These are phyloP conservation scores for Tulasnella sp. DNA, from an alignment of 768 basidiomycete species.

Conservation along the genomic window DNA sequence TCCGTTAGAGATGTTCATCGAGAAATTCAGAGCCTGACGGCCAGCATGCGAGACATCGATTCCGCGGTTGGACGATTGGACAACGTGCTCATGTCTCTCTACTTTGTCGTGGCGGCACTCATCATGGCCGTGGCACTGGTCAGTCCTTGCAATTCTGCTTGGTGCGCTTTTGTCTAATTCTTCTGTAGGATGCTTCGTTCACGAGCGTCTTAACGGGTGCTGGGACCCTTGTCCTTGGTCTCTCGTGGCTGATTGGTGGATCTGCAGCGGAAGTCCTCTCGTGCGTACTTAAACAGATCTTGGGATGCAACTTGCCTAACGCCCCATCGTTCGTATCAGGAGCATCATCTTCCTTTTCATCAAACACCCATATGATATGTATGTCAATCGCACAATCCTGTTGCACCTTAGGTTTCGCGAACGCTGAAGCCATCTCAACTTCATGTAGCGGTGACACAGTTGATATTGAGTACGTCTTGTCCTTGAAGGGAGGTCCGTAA, in stretches of 20 bases:
- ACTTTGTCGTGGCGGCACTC: slow-evolving; percentile 57
- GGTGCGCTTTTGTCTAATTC: neutral
- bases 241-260: slow-evolving; percentile 80
- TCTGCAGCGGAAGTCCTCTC: slow-evolving; percentile 20
- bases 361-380: slow-evolving; percentile 31
- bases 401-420: no score
- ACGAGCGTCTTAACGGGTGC: slow-evolving; percentile 67
- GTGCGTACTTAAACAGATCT: neutral
- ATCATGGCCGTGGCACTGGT: slow-evolving; percentile 77
- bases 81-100: slow-evolving; percentile 76
- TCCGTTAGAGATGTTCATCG: slow-evolving; percentile 72
- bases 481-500: neutral
- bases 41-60: slow-evolving; percentile 82
- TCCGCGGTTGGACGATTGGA: slow-evolving; percentile 80
- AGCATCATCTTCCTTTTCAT: slow-evolving; percentile 89
- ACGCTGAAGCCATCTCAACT: no score
- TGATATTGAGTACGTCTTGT: slow-evolving; percentile 29
- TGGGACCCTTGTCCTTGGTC: slow-evolving; percentile 50
- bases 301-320: slow-evolving; percentile 26
- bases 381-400: slow-evolving; percentile 17
- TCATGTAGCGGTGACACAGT: slow-evolving; percentile 63
- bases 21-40: slow-evolving; percentile 73
- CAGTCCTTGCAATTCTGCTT: slow-evolving; percentile 23
- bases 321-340: slow-evolving; percentile 64
- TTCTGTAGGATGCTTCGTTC: slow-evolving; percentile 54